A percentile compares a stretch with the other conserved stretches of the same genome.
Conservation (phyloP, 1,284 basidiomycete species). For the Marasmius sp. region DNA sequence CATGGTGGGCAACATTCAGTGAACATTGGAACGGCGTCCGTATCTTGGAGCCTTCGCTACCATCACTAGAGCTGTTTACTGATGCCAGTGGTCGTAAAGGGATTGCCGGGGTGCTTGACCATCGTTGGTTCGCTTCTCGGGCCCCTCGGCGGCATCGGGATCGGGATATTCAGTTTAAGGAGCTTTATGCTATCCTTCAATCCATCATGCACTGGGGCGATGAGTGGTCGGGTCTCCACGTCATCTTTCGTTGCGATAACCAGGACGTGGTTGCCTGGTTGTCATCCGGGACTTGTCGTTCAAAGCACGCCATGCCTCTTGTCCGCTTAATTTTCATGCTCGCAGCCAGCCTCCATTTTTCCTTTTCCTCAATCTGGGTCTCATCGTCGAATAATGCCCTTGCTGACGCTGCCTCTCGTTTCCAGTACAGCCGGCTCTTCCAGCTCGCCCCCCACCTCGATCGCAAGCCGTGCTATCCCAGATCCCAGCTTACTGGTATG, state of each 20-base stretch:
- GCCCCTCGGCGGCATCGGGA: slow-evolving; percentile 17
- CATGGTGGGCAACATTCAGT: slow-evolving; percentile 28
- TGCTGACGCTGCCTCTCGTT: slow-evolving; percentile 28
- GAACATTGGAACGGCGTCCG: slow-evolving; percentile 31
- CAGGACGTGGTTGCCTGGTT: slow-evolving; percentile 23
- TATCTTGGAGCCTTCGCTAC: slow-evolving; percentile 18
- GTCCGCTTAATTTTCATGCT: slow-evolving; percentile 14
- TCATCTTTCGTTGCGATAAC: slow-evolving; percentile 33
- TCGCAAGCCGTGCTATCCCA: slow-evolving; percentile 19
- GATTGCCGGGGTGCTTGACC: slow-evolving; percentile 20
- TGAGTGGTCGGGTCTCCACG: slow-evolving; percentile 13
- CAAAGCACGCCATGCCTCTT: slow-evolving; percentile 18
- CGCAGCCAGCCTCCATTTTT: slow-evolving; percentile 21
- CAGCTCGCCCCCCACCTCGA: slow-evolving; percentile 23
- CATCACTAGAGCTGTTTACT: slow-evolving; percentile 20
- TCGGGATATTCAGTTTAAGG: slow-evolving; percentile 26
- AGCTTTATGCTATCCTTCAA: slow-evolving; percentile 26
- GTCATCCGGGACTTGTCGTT: slow-evolving; percentile 16
- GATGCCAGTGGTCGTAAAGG: slow-evolving; percentile 30
- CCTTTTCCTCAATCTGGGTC: slow-evolving; percentile 24
- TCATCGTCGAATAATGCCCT: slow-evolving; percentile 18
- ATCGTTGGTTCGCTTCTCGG: slow-evolving; percentile 23
- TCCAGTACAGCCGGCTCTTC: slow-evolving; percentile 28
- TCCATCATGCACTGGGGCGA: slow-evolving; percentile 28
- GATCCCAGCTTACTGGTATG: slow-evolving; percentile 25